Percentiles rank a stretch among this genome's conserved stretches.
Conservation (phyloP, 495 filamentous ascomycete genomes). For the Sordaria brevicollis region DNA sequence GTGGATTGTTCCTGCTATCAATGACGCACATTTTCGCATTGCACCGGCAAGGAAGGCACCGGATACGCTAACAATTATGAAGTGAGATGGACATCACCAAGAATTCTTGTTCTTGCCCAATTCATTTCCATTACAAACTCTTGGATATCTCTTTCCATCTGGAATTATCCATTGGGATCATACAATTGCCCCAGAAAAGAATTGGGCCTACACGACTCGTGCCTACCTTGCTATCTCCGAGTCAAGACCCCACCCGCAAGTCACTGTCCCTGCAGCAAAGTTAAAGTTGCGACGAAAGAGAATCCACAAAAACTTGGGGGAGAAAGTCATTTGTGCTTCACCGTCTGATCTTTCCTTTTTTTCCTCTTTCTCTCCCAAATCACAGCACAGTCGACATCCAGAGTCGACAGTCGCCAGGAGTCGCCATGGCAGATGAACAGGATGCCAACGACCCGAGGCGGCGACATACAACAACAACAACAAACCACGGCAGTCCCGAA, state of each 20-base stretch:
- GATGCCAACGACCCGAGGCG: not conserved
- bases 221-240: not conserved
- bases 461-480: not conserved
- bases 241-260: not conserved
- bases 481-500: not conserved
- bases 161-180: not conserved
- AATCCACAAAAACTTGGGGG: not conserved
- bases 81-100: not conserved
- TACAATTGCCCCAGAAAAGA: not conserved
- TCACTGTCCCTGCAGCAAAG: not conserved
- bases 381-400: not conserved
- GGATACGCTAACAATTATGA: not conserved
- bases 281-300: not conserved
- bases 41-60: not conserved
- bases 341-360: not conserved
- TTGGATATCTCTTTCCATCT: not conserved
- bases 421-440: not conserved
- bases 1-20: not conserved
- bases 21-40: not conserved
- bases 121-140: not conserved
- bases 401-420: not conserved
- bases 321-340: too few species aligned
- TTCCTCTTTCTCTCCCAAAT: not conserved
- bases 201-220: not conserved
- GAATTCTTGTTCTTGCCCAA: not conserved